Base-by-base conservation (phyloP, 192 early-diverging fungal species). In the Backusella australiensis region DNA sequence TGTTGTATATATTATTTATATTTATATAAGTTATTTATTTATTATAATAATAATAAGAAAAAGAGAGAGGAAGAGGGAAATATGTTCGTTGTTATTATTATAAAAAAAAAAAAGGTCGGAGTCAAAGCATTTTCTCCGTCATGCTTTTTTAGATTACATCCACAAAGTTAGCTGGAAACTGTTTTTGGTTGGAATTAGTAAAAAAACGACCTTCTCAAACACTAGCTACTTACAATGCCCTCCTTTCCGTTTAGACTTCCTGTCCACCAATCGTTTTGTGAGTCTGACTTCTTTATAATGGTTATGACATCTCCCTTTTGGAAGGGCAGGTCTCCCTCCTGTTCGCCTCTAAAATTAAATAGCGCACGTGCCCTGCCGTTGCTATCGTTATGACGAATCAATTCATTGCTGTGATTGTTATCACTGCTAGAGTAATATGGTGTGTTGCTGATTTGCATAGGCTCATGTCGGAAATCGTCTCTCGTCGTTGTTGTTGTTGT, bases 221-320 rank as follows among this genome's bases (percentile, higher is more conserved):
- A 68, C 14, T 4, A 21, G 23, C 3, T 11, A 63, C 63, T 68
- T 75, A 75, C 74, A 44, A 75, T 79, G 42, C 78, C 78, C 59
- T 75, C 21, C 15, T 69, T 44, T 39, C 39, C 49, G 19, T 53
- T 53, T 15, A 75, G 15, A 19, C 39, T 41, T 7, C 96, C 97
- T 35, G 90, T 88, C 97, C 96, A 98, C 97, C 97, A 99, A 77
- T 96, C 94, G 78, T 95, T 91, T 39, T 81, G 85, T 36, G 86
- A 86, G 1, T 89, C 87, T 1, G 93, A 92, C 72, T 89, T 89
- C 76, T 92, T 88, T 35, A 89, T 63, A 14, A 99, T 89, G 4
- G 85, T 89, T 78, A 99, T 97, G 34, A 90, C 79, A 79, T 99
- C 96, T 67, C 94, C 96, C 77, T 91, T 92, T 75, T 85, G 89